Evolutionary conservation across 2,329 filamentous ascomycete genomes (phyloP).

Genomic region (Emmonsiellopsis sp.): DNA sequence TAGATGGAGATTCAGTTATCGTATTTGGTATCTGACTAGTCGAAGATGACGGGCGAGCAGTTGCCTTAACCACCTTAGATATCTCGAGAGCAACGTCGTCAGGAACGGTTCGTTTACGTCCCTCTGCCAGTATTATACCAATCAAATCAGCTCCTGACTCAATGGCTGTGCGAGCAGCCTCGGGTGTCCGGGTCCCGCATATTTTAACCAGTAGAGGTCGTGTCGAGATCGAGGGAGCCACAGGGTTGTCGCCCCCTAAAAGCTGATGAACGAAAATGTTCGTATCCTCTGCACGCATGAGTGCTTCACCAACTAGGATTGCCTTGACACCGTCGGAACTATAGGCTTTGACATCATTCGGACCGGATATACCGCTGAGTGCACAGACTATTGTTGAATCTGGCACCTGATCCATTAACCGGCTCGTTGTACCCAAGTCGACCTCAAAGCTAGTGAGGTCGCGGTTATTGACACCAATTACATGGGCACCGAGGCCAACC

Average conservation of each 20-base stretch:
- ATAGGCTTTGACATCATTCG: slow-evolving; percentile 81
- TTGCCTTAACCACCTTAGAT: slow-evolving; percentile 61
- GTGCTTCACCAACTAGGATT: slow-evolving; percentile 85
- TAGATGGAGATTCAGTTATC: slow-evolving; percentile 17
- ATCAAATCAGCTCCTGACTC: slow-evolving; percentile 84
- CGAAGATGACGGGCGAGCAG: slow-evolving; percentile 20
- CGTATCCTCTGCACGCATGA: slow-evolving; percentile 85
- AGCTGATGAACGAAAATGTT: slow-evolving; percentile 74
- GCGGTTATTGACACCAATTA: slow-evolving; percentile 95
- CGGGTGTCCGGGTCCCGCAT: slow-evolving; percentile 76
- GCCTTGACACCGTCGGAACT: slow-evolving; percentile 84
- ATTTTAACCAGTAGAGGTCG: slow-evolving; percentile 71
- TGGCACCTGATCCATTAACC: slow-evolving; percentile 77
- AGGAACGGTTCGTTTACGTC: slow-evolving; percentile 68
- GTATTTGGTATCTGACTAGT: slow-evolving; percentile 7
- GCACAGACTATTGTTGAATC: slow-evolving; percentile 83
- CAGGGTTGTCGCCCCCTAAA: slow-evolving; percentile 47
- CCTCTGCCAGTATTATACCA: slow-evolving; percentile 82
- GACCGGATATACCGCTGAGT: slow-evolving; percentile 82
- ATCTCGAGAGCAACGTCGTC: slow-evolving; percentile 73
- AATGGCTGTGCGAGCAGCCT: slow-evolving; percentile 70
- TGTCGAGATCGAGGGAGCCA: slow-evolving; percentile 12
- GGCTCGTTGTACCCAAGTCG: slow-evolving; percentile 82
- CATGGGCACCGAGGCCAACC: slow-evolving; percentile 74
- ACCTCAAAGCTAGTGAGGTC: slow-evolving; percentile 96